Base-by-base conservation (phyloP, 768 basidiomycete species). In the Pilatotrama ljubarskyi region DNA sequence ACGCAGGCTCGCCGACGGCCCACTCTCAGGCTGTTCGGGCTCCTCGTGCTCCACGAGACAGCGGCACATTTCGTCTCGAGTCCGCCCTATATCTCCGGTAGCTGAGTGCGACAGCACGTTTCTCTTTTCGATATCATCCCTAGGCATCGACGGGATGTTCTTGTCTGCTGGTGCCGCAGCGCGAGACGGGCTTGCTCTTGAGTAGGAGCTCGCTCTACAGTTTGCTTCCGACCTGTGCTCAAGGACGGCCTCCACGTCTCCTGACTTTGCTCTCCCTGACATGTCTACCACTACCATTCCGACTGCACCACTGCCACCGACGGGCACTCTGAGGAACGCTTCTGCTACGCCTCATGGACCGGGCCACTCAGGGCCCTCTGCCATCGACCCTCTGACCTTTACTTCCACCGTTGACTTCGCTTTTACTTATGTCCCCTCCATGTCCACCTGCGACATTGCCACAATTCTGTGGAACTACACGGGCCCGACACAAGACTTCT, bases 381-480 rank as follows among this genome's bases (percentile, higher is more conserved):
- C n/a, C n/a, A n/a, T n/a, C n/a, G n/a, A n/a, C n/a, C n/a, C n/a
- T 22, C 50, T 35, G n/a, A 36, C 44, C n/a, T 26, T 29, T 17
- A 32, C 44, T n/a, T 18, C 24, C 46, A 18, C 32, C 29, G 5
- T 20, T 4, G 5, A 11, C 26, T 61, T 61, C 41, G 25, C 46
- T 13, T 59, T 47, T 24, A 14, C 26, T 15, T 22, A 18, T 20
- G 17, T 53, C n/a, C 46, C 51, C 10, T 32, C 51, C 13, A 47
- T 53, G 46, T 9, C 36, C 18, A 44, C 48, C 17, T 61, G 53
- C 36, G 40, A 17, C 22, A 24, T 36, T 38, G 53, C 41, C 17
- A 51, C 48, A 22, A 55, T 61, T 9, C 20, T n/a, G 22, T 55
- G 53, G 59, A 50, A 15, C 29, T 51, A 51, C 10, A 36, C 32